A percentile compares a stretch with the other conserved stretches of the same genome.
Evolutionary conservation across 2,329 filamentous ascomycete genomes (phyloP).

Genomic region (Neurospora sp.): DNA sequence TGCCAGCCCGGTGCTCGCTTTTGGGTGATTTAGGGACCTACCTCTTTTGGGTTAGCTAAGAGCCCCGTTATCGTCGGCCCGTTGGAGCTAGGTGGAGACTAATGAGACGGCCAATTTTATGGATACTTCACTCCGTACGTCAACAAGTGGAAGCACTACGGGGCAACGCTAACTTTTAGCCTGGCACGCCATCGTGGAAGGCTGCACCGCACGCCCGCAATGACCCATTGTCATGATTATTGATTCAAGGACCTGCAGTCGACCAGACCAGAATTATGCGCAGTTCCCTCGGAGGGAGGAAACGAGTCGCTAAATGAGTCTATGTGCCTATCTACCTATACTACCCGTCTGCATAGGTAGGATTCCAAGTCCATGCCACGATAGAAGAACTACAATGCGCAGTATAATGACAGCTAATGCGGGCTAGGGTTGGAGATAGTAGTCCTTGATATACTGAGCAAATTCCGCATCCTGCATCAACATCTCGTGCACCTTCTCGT

Average conservation of each 20-base stretch:
- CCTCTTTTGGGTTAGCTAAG: background rate
- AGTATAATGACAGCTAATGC: constrained; percentile 1
- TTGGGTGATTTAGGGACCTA: background rate
- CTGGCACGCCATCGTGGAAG: constrained; percentile 1
- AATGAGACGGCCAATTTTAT: too few species aligned
- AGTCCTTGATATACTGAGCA: constrained; percentile 1
- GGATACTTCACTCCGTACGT: too few species aligned
- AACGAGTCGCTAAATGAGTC: constrained; percentile 1
- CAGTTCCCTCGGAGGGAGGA: constrained; percentile 1
- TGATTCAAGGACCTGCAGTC: constrained; percentile 1
- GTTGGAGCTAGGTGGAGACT: background rate
- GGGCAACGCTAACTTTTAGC: background rate
- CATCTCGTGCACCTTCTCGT: constrained; percentile 1
- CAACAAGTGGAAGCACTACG: too few species aligned
- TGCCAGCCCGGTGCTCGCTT: background rate
- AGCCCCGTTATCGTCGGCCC: background rate
- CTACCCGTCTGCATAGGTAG: background rate
- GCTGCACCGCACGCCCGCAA: background rate
- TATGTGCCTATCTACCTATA: background rate
- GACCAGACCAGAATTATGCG: background rate
- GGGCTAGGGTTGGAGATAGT: constrained; percentile 1
- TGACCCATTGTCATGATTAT: constrained; percentile 1
- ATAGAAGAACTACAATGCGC: constrained; percentile 1
- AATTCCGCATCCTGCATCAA: constrained; percentile 1
- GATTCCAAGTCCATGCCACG: constrained; percentile 1